These are phyloP conservation scores for Pythium volutum DNA, from an alignment of 352 stramenopile genomes.

Conservation along the genomic window DNA sequence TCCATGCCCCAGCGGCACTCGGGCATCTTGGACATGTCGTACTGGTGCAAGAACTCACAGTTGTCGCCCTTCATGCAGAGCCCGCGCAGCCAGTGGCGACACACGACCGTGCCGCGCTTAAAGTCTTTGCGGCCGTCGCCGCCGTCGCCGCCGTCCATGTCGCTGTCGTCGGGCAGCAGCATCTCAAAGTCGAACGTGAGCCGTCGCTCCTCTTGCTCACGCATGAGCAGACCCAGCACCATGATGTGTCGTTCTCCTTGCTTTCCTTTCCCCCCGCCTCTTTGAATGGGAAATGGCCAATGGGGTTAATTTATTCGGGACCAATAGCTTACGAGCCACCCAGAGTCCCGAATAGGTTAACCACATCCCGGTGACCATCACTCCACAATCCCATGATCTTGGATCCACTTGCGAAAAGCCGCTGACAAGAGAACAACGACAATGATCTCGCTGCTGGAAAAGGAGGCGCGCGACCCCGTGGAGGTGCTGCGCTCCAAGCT, in stretches of 20 bases:
- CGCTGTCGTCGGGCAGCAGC: slow-evolving; percentile 60
- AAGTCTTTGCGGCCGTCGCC: slow-evolving; percentile 78
- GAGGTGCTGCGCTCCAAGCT: slow-evolving; percentile 80
- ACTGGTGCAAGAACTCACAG: slow-evolving; percentile 96
- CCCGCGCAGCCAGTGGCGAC: slow-evolving; percentile 96
- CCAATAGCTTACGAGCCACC: too few species aligned
- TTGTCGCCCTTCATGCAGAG: slow-evolving; percentile 98
- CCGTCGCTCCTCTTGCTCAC: slow-evolving; percentile 74
- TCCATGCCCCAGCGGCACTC: slow-evolving; percentile 96
- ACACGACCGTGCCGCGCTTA: slow-evolving; percentile 94
- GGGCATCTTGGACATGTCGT: slow-evolving; percentile 97
- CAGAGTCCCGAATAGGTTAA: slow-evolving; percentile 9
- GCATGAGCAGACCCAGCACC: slow-evolving; percentile 74
- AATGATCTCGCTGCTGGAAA: slow-evolving; percentile 84
- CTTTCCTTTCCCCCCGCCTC: not conserved
- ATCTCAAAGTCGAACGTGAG: slow-evolving; percentile 86
- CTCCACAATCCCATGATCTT: not conserved
- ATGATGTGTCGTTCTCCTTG: slow-evolving; percentile 32
- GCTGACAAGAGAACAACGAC: not conserved
- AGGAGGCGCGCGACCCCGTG: slow-evolving; percentile 77
- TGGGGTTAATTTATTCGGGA: not conserved
- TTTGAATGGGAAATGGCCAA: not conserved
- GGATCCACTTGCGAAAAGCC: not conserved
- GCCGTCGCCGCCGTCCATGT: slow-evolving; percentile 48
- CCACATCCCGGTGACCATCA: slow-evolving; percentile 1